These are phyloP conservation scores for Hymenoscyphus fraxineus DNA, from an alignment of 2,329 filamentous ascomycete species.

Conservation along the genomic window DNA sequence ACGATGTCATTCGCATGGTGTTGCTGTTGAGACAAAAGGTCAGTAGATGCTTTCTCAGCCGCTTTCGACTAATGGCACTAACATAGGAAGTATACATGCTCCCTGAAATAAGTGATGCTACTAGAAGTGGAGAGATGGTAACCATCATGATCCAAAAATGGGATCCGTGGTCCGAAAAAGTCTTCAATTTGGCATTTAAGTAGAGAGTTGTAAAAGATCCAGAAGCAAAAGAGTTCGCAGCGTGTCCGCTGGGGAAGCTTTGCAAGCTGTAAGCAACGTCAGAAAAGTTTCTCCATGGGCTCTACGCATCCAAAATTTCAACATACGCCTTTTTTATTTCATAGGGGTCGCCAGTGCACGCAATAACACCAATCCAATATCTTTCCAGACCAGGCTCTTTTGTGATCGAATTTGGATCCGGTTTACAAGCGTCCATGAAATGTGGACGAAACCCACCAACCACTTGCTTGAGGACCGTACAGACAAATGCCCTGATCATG, in stretches of 20 bases:
- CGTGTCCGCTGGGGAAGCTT: conserved; percentile 69
- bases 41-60: not conserved
- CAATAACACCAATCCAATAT: conserved; percentile 61
- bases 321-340: conserved; percentile 43
- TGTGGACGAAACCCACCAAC: conserved; percentile 68
- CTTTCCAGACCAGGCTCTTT: conserved; percentile 58
- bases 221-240: conserved; percentile 66
- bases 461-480: conserved; percentile 69
- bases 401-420: conserved; percentile 43
- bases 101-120: conserved; percentile 59
- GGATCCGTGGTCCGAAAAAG: conserved; percentile 66
- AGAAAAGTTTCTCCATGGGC: not conserved
- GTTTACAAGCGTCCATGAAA: conserved; percentile 66
- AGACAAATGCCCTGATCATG: conserved; percentile 57
- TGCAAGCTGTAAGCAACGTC: conserved; percentile 42
- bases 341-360: conserved; percentile 57
- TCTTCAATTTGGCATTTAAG: conserved; percentile 72
- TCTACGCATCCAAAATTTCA: not conserved
- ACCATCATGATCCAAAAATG: conserved; percentile 67
- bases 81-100: conserved; percentile 56
- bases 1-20: conserved; percentile 71
- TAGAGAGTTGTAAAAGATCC: conserved; percentile 68
- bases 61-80: conserved; percentile 4
- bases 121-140: conserved; percentile 61
- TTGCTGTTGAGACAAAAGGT: conserved; percentile 40